A percentile compares a stretch with the other conserved stretches of the same genome.
These are phyloP conservation scores for Cercophora newfieldiana DNA, from an alignment of 495 filamentous ascomycete genomes.

Conservation along the genomic window DNA sequence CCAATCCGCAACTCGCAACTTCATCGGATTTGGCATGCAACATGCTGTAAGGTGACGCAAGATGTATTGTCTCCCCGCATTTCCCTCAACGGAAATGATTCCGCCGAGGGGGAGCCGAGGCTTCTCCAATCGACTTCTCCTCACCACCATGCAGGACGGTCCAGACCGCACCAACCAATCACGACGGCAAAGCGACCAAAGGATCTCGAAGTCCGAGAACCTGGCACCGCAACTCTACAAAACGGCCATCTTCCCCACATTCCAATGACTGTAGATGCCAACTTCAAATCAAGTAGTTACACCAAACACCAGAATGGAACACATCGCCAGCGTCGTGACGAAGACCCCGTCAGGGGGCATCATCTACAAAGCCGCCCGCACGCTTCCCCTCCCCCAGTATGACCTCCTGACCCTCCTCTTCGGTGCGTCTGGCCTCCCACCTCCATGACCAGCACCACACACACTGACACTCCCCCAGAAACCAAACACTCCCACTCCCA, in stretches of 20 bases:
- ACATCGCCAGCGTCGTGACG: conserved; percentile 55
- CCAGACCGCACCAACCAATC: not conserved
- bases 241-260: not conserved
- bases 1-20: too few species aligned
- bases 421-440: not conserved
- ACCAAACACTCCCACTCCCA: conserved; percentile 6
- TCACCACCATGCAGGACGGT: not conserved
- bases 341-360: conserved; percentile 87
- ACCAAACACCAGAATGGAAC: not conserved
- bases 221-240: not conserved
- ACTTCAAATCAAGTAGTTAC: not conserved
- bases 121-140: not conserved
- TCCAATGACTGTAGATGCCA: not conserved
- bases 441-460: not conserved
- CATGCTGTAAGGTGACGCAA: too few species aligned
- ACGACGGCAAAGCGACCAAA: not conserved
- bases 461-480: conserved; percentile 9
- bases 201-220: not conserved
- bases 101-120: not conserved
- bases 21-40: too few species aligned
- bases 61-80: too few species aligned
- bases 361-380: conserved; percentile 79
- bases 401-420: conserved; percentile 19
- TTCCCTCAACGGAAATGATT: too few species aligned
- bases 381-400: conserved; percentile 12